Evolutionary conservation across 805 yeast genomes (phyloP), one percentile per base, ranked within the genome.

Genomic region (Kockiozyma suomiensis): DNA sequence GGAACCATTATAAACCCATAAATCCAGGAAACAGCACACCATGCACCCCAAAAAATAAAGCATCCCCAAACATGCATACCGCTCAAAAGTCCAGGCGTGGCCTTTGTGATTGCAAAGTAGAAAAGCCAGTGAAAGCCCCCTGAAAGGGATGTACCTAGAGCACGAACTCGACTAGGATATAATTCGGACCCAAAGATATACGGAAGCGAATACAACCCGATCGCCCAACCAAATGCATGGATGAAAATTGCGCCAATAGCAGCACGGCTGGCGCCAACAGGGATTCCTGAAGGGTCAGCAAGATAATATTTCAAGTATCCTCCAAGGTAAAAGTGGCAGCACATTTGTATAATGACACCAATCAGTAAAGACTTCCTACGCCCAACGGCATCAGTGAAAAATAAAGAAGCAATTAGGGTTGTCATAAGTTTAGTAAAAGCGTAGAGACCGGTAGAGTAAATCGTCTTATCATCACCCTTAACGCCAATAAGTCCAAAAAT

Each of bases 51-150:
- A 26, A 56, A 56, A 33, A 56, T 33, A 33, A 56, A 56, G 13
- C 50, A 35, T 26, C 59, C 59, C 59, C 59, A 56, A 13, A 25
- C 35, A 28, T 56, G 17, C 59, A 56, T 56, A 13, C 49, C 48
- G n/a, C 12, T 25, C n/a, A 56, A 43, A 12, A 56, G 25, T 4
- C 43, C 54, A 2, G 59, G 59, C 13, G 59, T 56, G 13, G 59
- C 59, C 21, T 56, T 56, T 15, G 59, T 56, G 49, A 56, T 50
- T 23, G 59, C 59, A n/a, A 56, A 56, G 30, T 56, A 56, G 15
- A 56, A 56, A 1, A 56, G 47, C 59, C 59, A 56, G 37, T 56
- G 59, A 43, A 56, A 56, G n/a, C 50, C 50, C 28, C 43, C 50
- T 28, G 59, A 47, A 13, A 56, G 45, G 3, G 55, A 19, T n/a